Percentiles rank a stretch among this genome's conserved stretches.
phyloP scores from a whole-genome alignment of 805 yeast genomes.

The Nakazawaea laoshanensis region DNA sequence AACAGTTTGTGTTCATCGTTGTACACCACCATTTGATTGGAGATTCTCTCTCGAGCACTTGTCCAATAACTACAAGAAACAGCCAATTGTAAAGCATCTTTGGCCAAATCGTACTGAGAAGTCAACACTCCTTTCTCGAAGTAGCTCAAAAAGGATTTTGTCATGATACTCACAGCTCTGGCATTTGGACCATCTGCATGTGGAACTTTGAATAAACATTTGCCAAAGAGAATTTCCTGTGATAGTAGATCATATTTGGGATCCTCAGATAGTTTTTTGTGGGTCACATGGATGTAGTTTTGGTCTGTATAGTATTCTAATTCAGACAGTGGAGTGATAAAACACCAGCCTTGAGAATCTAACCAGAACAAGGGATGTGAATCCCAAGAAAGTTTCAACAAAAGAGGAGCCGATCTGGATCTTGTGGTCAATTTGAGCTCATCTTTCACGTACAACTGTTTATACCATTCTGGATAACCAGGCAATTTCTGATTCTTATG shows the following conservation, averaged over 20 bases:
- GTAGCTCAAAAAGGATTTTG: constrained; percentile 62
- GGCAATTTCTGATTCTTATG: constrained; percentile 71
- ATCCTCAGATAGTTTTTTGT: constrained; percentile 12
- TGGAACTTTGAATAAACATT: constrained; percentile 59
- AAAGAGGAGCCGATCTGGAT: constrained; percentile 66
- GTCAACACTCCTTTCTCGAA: constrained; percentile 69
- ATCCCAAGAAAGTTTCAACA: constrained; percentile 80
- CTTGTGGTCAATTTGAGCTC: constrained; percentile 54
- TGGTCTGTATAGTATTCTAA: constrained; percentile 24
- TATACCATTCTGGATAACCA: constrained; percentile 93
- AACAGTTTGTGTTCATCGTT: constrained; percentile 20
- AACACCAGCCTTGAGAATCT: constrained; percentile 81
- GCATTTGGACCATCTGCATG: constrained; percentile 77
- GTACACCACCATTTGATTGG: constrained; percentile 77
- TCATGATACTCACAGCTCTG: constrained; percentile 67
- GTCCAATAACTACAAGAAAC: constrained; percentile 88
- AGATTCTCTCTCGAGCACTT: constrained; percentile 78
- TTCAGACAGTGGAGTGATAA: constrained; percentile 44
- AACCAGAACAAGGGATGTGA: constrained; percentile 78
- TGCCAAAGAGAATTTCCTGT: constrained; percentile 8
- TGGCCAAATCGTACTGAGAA: constrained; percentile 66
- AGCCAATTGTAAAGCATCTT: constrained; percentile 69
- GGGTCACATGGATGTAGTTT: constrained; percentile 24
- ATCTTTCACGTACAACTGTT: constrained; percentile 36
- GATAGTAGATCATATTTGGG: constrained; percentile 11